Percentiles rank a stretch among this genome's conserved stretches.
phyloP scores from a whole-genome alignment of 1,284 basidiomycete genomes.

The Cutaneotrichosporon sp. region DNA sequence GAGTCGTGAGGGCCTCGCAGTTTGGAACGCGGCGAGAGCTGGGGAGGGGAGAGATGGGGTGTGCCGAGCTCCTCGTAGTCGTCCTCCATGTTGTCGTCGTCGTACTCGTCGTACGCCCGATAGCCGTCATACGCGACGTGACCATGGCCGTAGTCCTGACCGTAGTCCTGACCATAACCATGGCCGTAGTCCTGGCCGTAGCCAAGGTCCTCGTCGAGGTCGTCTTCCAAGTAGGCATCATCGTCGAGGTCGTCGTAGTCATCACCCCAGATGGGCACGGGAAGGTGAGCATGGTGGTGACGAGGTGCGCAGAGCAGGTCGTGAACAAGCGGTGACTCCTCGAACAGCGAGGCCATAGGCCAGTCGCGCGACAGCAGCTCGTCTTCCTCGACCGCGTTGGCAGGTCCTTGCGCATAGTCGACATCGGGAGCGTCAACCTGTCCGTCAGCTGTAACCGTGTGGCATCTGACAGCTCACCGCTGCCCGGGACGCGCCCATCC shows the following conservation, averaged over 20 bases:
- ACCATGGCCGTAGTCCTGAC: too few species aligned
- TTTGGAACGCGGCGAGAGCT: background rate
- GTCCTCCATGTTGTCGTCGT: background rate
- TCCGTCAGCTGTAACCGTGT: background rate
- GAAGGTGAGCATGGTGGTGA: background rate
- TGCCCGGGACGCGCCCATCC: slow-evolving; percentile 12
- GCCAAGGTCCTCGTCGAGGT: background rate
- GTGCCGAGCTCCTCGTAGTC: background rate
- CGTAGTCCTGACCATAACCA: too few species aligned
- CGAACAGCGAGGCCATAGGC: background rate
- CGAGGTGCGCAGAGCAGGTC: too few species aligned
- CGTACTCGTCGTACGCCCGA: background rate
- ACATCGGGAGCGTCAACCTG: background rate
- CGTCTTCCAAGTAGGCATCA: background rate
- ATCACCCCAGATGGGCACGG: background rate
- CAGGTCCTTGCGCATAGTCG: background rate
- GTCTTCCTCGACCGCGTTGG: background rate
- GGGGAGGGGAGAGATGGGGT: background rate
- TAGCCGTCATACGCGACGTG: background rate
- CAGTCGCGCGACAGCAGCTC: background rate
- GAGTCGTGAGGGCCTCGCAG: background rate
- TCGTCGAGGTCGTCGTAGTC: background rate
- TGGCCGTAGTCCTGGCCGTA: background rate
- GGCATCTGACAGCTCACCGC: slow-evolving; percentile 10
- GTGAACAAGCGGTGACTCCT: background rate